phyloP scores from a whole-genome alignment of 164 flowering plant genomes.

The Berberis thunbergii region DNA sequence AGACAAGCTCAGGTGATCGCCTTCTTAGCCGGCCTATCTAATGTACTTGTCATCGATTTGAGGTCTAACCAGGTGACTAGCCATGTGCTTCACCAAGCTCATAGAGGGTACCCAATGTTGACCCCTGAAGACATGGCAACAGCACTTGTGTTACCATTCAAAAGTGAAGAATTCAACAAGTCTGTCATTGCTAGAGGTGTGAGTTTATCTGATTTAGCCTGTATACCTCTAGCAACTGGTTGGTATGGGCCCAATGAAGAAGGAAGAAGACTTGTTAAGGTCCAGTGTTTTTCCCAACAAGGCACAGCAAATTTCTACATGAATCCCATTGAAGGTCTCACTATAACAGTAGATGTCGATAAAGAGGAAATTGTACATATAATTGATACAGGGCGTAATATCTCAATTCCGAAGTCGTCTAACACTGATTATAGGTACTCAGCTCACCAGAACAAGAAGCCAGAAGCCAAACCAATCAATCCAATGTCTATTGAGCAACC shows the following conservation, averaged over 20 bases:
- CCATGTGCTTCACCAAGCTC: slow-evolving; percentile 7
- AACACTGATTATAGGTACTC: slow-evolving; percentile 28
- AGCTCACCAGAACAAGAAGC: slow-evolving; percentile 3
- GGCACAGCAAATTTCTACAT: slow-evolving; percentile 55
- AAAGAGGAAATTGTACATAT: slow-evolving; percentile 26
- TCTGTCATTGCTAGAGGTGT: slow-evolving; percentile 28
- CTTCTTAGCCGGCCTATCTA: slow-evolving; percentile 19
- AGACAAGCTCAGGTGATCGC: slow-evolving; percentile 54
- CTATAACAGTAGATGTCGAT: slow-evolving; percentile 42
- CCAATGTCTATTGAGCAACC: slow-evolving; percentile 64
- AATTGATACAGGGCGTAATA: background rate
- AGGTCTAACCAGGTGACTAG: slow-evolving; percentile 15
- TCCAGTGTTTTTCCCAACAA: slow-evolving; percentile 39
- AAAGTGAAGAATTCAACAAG: slow-evolving; percentile 20
- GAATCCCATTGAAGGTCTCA: slow-evolving; percentile 69
- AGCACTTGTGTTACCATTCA: slow-evolving; percentile 13
- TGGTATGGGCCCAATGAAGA: slow-evolving; percentile 56
- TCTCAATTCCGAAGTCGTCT: background rate
- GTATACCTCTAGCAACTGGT: slow-evolving; percentile 32
- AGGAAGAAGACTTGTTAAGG: slow-evolving; percentile 37
- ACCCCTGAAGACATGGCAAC: slow-evolving; percentile 21
- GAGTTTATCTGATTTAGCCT: slow-evolving; percentile 17
- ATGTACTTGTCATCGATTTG: slow-evolving; percentile 41
- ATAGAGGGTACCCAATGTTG: slow-evolving; percentile 35
- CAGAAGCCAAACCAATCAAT: slow-evolving; percentile 22